Base-by-base conservation (phyloP, 208 protist species). In the Naegleria fowleri region DNA sequence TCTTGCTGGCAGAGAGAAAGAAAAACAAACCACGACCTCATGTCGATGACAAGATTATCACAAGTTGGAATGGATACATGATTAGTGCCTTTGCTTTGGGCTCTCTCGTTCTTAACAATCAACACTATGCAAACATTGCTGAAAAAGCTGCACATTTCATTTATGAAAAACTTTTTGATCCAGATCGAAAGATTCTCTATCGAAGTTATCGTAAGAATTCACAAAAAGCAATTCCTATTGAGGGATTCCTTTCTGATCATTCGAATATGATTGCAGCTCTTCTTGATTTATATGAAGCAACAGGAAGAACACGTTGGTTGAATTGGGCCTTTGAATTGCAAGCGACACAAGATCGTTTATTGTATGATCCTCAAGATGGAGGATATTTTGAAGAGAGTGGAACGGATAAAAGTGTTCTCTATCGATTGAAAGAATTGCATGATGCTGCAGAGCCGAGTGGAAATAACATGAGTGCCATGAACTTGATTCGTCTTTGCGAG, bases 41-140 rank as follows among this genome's bases (percentile, higher is more conserved):
- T 39, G 16, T 91, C 25, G 92, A 93, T 40, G 91, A 93, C 48
- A 93, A 93, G 83, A 93, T 93, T 67, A 38, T 93, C 0, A 83
- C 58, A 13, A 25, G 25, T 19, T 93, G 92, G 92, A 93, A 93
- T 52, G 92, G 84, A 19, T 33, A 93, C 48, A 92, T 93, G 88
- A 93, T 93, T 48, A 59, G 55, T 41, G 92, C 55, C 4, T 88
- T 93, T 13, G 39, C 92, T 11, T 1, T 38, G 13, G 91, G 91
- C 15, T 7, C 88, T 3, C 25, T 40, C 19, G 76, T 91, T 55
- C 16, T 93, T 3, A 83, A 51, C 7, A 48, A 92, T 5, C 25
- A 0, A 33, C 6, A 0, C 6, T 93, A 92, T 41, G 36, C 84
- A 3, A 58, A 88, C 6, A 22, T 48, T 19, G 92, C 88, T 15